Evolutionary conservation across 768 basidiomycete genomes (phyloP), one percentile per base, ranked within the genome.

Genomic region (Rhizopogon vinicolor): DNA sequence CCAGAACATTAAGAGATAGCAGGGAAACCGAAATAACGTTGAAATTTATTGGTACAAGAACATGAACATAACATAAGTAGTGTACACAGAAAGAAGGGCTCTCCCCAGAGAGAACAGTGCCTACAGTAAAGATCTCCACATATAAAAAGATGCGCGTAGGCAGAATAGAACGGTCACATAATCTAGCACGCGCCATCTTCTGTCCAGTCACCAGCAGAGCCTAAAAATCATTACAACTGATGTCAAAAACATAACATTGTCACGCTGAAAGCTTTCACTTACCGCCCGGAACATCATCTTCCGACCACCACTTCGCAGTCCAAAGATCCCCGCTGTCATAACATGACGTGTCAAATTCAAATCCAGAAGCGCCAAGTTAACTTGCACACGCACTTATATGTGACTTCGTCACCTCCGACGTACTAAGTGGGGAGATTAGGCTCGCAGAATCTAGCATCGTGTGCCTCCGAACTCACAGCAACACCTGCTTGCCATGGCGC

Each of bases 261-360:
- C 48, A 19, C 35, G 29, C 33, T 14, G n/a, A n/a, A 33, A 19
- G 12, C 64, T n/a, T 58, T 59, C 33, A 63, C 65, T 13, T 51
- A 69, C 74, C 71, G 3, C 68, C 66, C 7, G 69, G 72, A 35
- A 62, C 19, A 65, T 80, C 77, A 22, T 64, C 62, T 42, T 78
- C 65, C 9, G 68, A 71, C 81, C 82, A 82, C 73, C 74, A 78
- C 51, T 72, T 63, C 4, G 80, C 79, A 1, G 69, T 74, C 80
- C 80, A 83, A 9, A 80, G 67, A 56, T 79, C 65, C 10, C 78
- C 77, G 52, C 80, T 80, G 46, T 31, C 9, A 31, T 33, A 13
- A 35, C 16, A 37, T 10, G 35, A 45, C 62, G 18, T 39, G 35
- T 37, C 33, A 40, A 41, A 3, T 25, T 1, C 19, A 39, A 33